Evolutionary conservation across 2,329 filamentous ascomycete species (phyloP), one percentile per base, ranked within the genome.

Genomic region (Aspergillus fumigatus): DNA sequence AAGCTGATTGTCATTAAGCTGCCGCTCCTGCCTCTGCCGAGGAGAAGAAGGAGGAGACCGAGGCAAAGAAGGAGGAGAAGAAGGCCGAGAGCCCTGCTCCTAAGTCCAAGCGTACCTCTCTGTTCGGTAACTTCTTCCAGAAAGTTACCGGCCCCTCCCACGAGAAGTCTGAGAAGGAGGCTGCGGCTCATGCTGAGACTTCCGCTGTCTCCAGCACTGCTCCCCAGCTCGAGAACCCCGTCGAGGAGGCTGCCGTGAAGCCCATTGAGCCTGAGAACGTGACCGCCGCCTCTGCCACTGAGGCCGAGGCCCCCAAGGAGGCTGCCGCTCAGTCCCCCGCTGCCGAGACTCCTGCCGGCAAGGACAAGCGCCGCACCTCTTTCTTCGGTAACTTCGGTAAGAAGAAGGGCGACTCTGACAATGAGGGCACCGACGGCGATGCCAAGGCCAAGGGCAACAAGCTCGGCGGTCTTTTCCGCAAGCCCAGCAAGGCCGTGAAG

Each of bases 51-150:
- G 53, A 55, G 27, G 48, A 84, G 50, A 45, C 51, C 29, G 27
- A 29, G 27, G 27, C 27, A 29, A 29, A 29, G 27, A 66, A 70
- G 57, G 63, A 62, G 66, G 77, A 77, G 56, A 69, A 73, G 47
- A 74, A 71, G 58, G 67, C 77, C 54, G 77, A 78, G 58, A 75
- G 74, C 58, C 75, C 75, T 64, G 80, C 79, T 62, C 79, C 78
- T 58, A 84, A 86, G 76, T 64, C 77, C 76, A 96, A 95, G 89
- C 89, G 91, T 75, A 86, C 86, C 76, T 94, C 90, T 64, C 87
- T 92, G 69, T 95, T 95, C 77, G 85, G 85, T 67, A 87, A 85
- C 69, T 86, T 90, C 72, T 83, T 82, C 76, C 88, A 90, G 83
- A 93, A 93, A 82, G 73, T 78, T 51, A 68, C 70, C 59, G 77